Conservation (phyloP, 495 filamentous ascomycete genomes). For the Penicillium maclennaniae region DNA sequence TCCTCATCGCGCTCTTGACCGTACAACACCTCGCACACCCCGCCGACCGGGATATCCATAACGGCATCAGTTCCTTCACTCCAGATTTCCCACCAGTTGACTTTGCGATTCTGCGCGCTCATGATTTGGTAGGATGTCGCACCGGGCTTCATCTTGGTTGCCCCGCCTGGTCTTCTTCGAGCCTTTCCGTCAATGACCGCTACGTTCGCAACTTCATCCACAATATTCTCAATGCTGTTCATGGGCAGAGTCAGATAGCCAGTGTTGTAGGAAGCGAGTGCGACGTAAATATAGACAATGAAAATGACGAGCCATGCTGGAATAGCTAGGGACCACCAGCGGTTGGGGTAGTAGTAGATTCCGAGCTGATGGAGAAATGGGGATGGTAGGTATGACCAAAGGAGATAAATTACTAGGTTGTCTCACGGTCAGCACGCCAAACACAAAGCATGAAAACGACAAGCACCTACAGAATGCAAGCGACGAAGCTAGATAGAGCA, state of each 20-base stretch:
- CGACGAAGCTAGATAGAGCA: conserved; percentile 81
- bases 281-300: conserved; percentile 89
- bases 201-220: conserved; percentile 84
- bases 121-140: conserved; percentile 47
- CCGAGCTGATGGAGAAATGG: conserved; percentile 89
- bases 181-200: conserved; percentile 75
- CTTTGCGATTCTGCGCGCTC: conserved; percentile 47
- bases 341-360: conserved; percentile 93
- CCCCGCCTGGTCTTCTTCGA: conserved; percentile 46
- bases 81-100: conserved; percentile 77
- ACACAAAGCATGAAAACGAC: not conserved
- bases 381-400: conserved; percentile 92
- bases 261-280: conserved; percentile 86
- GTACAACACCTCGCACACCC: conserved; percentile 85
- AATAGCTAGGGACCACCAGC: conserved; percentile 94
- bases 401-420: conserved; percentile 68
- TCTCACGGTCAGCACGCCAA: not conserved
- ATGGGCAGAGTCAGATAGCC: conserved; percentile 80
- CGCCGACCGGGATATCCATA: conserved; percentile 93
- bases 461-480: conserved; percentile 60
- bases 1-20: conserved; percentile 43
- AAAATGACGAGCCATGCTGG: conserved; percentile 86
- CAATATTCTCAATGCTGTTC: conserved; percentile 79
- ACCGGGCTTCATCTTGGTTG: conserved; percentile 43
- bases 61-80: conserved; percentile 92